Conservation (phyloP, 441 rosid genomes). For the Dalechampia spathulata region DNA sequence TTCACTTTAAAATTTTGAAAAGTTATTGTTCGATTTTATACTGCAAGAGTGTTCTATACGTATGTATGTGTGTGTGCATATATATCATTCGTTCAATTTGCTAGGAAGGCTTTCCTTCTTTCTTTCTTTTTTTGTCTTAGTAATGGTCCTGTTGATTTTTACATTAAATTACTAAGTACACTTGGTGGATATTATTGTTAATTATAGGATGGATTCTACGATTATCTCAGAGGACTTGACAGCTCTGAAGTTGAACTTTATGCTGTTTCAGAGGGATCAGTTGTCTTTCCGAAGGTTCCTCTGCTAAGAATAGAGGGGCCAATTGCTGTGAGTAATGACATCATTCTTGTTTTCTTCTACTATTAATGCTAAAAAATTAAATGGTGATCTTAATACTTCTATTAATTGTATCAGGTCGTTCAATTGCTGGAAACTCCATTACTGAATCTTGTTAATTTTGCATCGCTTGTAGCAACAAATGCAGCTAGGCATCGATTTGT, state of each 20-base stretch:
- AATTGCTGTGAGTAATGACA: constrained; percentile 77
- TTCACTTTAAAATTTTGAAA: too few species aligned
- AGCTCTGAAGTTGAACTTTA: constrained; percentile 87
- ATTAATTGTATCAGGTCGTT: constrained; percentile 58
- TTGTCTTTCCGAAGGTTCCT: constrained; percentile 96
- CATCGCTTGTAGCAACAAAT: constrained; percentile 88
- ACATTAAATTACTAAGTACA: too few species aligned
- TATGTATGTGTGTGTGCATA: too few species aligned
- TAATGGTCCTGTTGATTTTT: too few species aligned
- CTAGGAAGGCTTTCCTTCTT: too few species aligned
- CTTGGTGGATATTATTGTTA: too few species aligned
- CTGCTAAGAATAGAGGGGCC: constrained; percentile 89
- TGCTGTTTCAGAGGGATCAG: constrained; percentile 84
- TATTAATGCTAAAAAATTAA: too few species aligned
- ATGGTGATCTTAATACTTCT: too few species aligned
- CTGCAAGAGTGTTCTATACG: too few species aligned
- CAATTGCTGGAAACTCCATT: constrained; percentile 93
- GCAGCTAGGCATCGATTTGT: constrained; percentile 92
- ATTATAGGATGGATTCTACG: constrained; percentile 69
- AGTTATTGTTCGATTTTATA: too few species aligned
- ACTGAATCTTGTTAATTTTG: constrained; percentile 74
- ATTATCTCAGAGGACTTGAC: constrained; percentile 73
- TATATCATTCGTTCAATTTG: too few species aligned
- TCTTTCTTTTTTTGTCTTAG: too few species aligned
- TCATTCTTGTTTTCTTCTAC: constrained; percentile 4